Evolutionary conservation across 441 rosid species (phyloP).

Genomic region (Gossypium trilobum): DNA sequence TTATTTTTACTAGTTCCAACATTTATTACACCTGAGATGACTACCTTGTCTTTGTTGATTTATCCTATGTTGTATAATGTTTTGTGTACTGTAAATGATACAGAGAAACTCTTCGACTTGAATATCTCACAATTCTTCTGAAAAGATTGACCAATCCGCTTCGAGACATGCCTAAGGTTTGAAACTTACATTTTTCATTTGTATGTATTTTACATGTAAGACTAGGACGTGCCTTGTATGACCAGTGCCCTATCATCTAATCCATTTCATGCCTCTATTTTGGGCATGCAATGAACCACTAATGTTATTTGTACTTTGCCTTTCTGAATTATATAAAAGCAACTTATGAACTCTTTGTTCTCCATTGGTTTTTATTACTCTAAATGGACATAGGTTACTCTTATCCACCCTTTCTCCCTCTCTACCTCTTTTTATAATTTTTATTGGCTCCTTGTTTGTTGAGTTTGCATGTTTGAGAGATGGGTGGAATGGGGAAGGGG

Average conservation of each 20-base stretch:
- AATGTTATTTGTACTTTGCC: not conserved
- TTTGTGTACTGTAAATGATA: conserved; percentile 18
- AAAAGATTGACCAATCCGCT: conserved; percentile 78
- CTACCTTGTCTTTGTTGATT: not conserved
- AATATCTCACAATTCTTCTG: conserved; percentile 57
- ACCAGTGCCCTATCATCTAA: conserved; percentile 2
- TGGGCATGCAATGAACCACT: not conserved
- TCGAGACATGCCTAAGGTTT: conserved; percentile 72
- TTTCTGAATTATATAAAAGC: not conserved
- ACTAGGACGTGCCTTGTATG: not conserved
- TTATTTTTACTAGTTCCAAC: not conserved
- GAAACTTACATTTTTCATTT: conserved; percentile 10
- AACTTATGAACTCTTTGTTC: not conserved
- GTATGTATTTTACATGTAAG: not conserved
- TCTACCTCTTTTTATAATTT: not conserved
- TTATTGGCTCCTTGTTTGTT: not conserved
- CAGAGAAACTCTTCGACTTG: conserved; percentile 79
- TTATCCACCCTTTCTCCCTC: not conserved
- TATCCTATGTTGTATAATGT: conserved; percentile 8
- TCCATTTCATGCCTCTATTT: not conserved
- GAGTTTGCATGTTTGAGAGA: not conserved
- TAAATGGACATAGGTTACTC: not conserved
- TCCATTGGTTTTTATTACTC: not conserved
- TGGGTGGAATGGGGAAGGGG: not conserved
- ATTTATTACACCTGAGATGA: not conserved